A percentile compares a stretch with the other conserved stretches of the same genome.
phyloP scores from a whole-genome alignment of 1,284 basidiomycete genomes.

The Mixia osmundae region DNA sequence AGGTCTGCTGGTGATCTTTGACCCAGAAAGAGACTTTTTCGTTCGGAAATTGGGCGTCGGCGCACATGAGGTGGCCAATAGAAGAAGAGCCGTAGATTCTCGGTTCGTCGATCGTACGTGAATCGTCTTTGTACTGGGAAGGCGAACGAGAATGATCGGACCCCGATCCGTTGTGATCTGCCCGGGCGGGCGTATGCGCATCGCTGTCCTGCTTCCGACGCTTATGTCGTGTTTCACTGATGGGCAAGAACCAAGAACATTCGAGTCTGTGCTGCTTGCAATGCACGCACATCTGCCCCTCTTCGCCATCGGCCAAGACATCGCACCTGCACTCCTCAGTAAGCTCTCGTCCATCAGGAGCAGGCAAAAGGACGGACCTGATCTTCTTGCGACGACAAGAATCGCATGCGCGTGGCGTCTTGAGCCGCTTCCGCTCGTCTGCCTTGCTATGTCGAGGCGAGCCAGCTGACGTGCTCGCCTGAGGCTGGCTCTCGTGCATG shows the following conservation, averaged over 20 bases:
- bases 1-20: conserved; percentile 20
- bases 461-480: too few species aligned
- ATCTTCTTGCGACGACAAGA: conserved; percentile 86
- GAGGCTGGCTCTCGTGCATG: too few species aligned
- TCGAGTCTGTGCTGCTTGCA: conserved; percentile 74
- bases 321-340: conserved; percentile 35
- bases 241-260: conserved; percentile 83
- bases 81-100: conserved; percentile 45
- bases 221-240: conserved; percentile 94
- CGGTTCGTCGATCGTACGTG: conserved; percentile 14
- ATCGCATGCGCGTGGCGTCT: conserved; percentile 74
- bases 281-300: conserved; percentile 55
- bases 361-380: conserved; percentile 26
- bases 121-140: conserved; percentile 1
- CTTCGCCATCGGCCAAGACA: conserved; percentile 36
- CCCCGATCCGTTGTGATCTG: conserved; percentile 2
- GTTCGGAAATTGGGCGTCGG: conserved; percentile 57
- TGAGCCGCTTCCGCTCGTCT: conserved; percentile 48
- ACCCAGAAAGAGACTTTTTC: conserved; percentile 65
- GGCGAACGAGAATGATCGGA: conserved; percentile 1
- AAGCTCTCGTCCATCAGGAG: neutral
- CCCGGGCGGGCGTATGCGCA: conserved; percentile 7
- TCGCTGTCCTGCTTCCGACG: conserved; percentile 39
- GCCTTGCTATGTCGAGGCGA: too few species aligned
- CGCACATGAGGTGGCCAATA: conserved; percentile 64